A percentile compares a stretch with the other conserved stretches of the same genome.
phyloP scores from a whole-genome alignment of 768 basidiomycete species.

The Collybia sordida region DNA sequence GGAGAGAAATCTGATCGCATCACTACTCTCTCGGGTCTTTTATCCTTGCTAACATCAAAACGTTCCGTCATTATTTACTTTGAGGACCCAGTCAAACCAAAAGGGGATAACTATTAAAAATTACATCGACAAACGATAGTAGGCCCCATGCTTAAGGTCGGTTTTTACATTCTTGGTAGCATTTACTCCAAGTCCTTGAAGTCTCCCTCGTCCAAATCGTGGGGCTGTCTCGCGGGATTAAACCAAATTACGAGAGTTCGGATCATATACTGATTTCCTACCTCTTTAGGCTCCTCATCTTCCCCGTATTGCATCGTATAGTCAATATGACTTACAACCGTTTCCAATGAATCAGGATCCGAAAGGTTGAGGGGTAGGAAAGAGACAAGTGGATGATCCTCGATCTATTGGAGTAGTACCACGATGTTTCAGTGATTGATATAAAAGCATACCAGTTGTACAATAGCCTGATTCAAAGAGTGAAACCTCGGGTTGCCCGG shows the following conservation, averaged over 20 bases:
- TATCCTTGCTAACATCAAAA: too few relatives aligned
- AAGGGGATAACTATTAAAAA: too few relatives aligned
- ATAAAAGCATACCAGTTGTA: slow-evolving; percentile 71
- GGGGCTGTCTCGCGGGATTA: slow-evolving; percentile 54
- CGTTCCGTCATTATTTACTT: too few relatives aligned
- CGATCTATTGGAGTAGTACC: slow-evolving; percentile 61
- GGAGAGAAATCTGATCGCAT: too few relatives aligned
- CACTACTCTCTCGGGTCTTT: too few relatives aligned
- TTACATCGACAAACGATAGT: not conserved
- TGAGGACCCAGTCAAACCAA: too few relatives aligned
- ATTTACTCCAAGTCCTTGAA: slow-evolving; percentile 71
- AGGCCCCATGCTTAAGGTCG: too few relatives aligned
- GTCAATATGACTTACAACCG: slow-evolving; percentile 93
- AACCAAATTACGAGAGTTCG: slow-evolving; percentile 2
- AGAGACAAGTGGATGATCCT: slow-evolving; percentile 96
- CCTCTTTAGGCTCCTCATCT: slow-evolving; percentile 96
- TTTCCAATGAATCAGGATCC: slow-evolving; percentile 85
- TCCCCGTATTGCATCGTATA: slow-evolving; percentile 99
- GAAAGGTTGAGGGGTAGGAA: slow-evolving; percentile 95
- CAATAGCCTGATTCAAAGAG: slow-evolving; percentile 91
- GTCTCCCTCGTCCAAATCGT: slow-evolving; percentile 91
- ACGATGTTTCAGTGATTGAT: not conserved
- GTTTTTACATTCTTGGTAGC: not conserved
- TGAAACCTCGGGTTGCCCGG: slow-evolving; percentile 81
- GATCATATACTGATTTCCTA: slow-evolving; percentile 26